phyloP scores from a whole-genome alignment of 2,329 filamentous ascomycete species.

The Curvularia hawaiiensis region DNA sequence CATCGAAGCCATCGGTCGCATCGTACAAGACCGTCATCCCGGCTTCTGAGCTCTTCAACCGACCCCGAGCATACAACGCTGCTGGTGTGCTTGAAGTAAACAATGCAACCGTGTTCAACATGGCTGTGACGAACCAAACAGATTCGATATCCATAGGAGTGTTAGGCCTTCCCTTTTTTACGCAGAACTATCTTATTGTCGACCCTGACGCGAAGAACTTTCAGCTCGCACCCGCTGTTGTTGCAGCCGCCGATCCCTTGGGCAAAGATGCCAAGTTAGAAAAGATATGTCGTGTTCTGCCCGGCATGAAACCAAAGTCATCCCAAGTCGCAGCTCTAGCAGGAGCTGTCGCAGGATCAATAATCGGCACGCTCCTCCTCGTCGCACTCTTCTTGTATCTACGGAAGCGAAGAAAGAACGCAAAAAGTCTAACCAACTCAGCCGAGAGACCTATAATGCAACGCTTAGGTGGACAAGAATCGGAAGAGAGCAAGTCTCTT shows the following conservation, averaged over 20 bases:
- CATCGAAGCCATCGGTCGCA: slow-evolving; percentile 23
- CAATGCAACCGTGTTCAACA: slow-evolving; percentile 24
- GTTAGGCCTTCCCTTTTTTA: slow-evolving; percentile 25
- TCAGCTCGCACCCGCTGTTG: slow-evolving; percentile 23
- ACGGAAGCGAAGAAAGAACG: slow-evolving; percentile 11
- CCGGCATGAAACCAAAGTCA: slow-evolving; percentile 10
- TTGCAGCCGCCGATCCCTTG: slow-evolving; percentile 18
- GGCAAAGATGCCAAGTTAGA: slow-evolving; percentile 21
- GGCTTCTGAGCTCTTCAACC: slow-evolving; percentile 20
- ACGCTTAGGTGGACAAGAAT: slow-evolving; percentile 2
- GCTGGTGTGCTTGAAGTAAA: slow-evolving; percentile 20
- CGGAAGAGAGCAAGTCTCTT: slow-evolving; percentile 15
- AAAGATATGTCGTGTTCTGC: slow-evolving; percentile 21
- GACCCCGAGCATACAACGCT: slow-evolving; percentile 22
- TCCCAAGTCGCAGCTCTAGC: slow-evolving; percentile 12
- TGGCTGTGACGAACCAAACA: slow-evolving; percentile 25
- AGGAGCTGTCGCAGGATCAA: slow-evolving; percentile 13
- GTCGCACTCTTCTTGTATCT: slow-evolving; percentile 12
- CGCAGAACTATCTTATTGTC: slow-evolving; percentile 27
- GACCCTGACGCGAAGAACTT: slow-evolving; percentile 25
- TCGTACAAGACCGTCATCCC: slow-evolving; percentile 26
- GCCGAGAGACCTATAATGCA: slow-evolving; percentile 10
- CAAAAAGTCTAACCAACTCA: slow-evolving; percentile 4
- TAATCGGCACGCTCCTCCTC: slow-evolving; percentile 17
- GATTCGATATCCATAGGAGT: slow-evolving; percentile 10